Conservation (phyloP, 2,329 filamentous ascomycete species). For the Alternaria postmessia region DNA sequence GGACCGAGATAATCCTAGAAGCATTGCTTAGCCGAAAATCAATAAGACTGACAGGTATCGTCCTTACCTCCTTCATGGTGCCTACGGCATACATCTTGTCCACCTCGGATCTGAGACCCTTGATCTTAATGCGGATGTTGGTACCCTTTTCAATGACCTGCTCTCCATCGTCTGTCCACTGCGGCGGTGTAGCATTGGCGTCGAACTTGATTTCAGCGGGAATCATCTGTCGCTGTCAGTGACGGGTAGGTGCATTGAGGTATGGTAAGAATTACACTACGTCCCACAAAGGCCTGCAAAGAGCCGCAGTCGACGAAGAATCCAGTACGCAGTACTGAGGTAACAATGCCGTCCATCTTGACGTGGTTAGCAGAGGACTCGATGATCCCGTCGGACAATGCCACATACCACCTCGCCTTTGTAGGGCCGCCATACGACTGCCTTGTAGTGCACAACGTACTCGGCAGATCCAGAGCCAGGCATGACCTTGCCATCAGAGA, state of each 20-base stretch:
- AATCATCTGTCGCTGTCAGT: constrained; percentile 71
- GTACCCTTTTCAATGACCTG: constrained; percentile 93
- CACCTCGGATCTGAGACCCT: constrained; percentile 91
- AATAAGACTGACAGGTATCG: neutral
- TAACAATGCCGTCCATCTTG: constrained; percentile 92
- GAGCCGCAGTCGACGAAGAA: constrained; percentile 89
- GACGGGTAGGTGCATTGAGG: constrained; percentile 19
- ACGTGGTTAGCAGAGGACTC: constrained; percentile 32
- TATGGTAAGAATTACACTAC: constrained; percentile 69
- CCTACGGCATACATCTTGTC: constrained; percentile 96
- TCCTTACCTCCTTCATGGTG: constrained; percentile 81
- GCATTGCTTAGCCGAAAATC: constrained; percentile 21
- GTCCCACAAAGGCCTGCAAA: constrained; percentile 79
- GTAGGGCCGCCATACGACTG: constrained; percentile 97
- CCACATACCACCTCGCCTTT: constrained; percentile 91
- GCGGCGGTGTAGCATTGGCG: constrained; percentile 92
- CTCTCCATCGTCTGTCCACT: constrained; percentile 94
- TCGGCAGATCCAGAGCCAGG: constrained; percentile 91
- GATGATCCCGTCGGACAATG: neutral
- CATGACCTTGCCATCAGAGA: constrained; percentile 90
- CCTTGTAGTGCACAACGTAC: constrained; percentile 93
- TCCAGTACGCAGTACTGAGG: constrained; percentile 87
- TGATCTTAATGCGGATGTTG: constrained; percentile 91
- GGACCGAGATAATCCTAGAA: constrained; percentile 52
- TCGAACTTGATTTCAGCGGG: constrained; percentile 93